These are phyloP conservation scores for Fusarium pseudocircinatum DNA, from an alignment of 2,329 filamentous ascomycete genomes.

Conservation along the genomic window DNA sequence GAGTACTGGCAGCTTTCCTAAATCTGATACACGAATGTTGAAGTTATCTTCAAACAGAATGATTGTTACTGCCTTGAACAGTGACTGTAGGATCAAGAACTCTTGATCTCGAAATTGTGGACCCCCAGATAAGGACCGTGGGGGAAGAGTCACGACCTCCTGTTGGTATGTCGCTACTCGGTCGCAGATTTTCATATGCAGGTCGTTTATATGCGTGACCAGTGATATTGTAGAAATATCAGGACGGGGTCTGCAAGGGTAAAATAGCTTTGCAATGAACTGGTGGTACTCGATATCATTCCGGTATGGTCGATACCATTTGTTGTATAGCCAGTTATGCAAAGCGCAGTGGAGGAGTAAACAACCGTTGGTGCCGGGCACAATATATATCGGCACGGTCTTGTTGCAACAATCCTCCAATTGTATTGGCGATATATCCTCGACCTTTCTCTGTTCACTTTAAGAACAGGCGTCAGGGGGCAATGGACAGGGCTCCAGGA, in stretches of 20 bases:
- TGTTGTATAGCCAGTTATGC: constrained; percentile 6
- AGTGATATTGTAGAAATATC: background rate
- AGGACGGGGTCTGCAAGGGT: background rate
- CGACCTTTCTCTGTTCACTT: background rate
- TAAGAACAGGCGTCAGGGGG: background rate
- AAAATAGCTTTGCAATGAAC: constrained; percentile 15
- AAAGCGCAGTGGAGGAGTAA: background rate
- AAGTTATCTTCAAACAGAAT: background rate
- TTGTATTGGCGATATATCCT: background rate
- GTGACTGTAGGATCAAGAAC: background rate
- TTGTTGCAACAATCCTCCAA: background rate
- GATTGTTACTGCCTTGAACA: background rate
- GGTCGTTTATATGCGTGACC: background rate
- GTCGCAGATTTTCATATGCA: background rate
- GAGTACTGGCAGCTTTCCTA: background rate
- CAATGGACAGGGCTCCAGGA: background rate
- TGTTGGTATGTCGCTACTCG: background rate
- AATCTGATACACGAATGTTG: background rate
- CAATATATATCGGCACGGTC: background rate
- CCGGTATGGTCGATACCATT: constrained; percentile 19
- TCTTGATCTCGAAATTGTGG: background rate
- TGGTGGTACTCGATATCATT: constrained; percentile 21
- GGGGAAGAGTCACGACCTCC: background rate
- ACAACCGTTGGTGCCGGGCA: background rate
- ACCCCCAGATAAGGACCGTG: background rate